These are phyloP conservation scores for Wickerhamiella qilinensis DNA, from an alignment of 805 yeast species.

Conservation along the genomic window DNA sequence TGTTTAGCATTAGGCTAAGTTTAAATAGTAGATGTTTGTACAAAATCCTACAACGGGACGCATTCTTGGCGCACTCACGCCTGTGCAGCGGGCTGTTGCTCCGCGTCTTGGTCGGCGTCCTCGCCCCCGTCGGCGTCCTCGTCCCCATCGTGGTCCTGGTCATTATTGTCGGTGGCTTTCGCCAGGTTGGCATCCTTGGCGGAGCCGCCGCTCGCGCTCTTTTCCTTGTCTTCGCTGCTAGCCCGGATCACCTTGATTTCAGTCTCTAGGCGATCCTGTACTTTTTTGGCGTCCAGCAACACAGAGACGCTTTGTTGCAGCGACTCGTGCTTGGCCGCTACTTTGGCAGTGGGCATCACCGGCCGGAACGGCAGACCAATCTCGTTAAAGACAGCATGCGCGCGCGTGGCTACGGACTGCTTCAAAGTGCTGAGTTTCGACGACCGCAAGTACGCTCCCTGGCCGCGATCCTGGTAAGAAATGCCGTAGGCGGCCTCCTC, in stretches of 20 bases:
- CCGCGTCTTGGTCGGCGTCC: no score
- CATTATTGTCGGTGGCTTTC: no score
- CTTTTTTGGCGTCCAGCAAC: constrained; percentile 69
- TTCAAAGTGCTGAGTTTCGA: constrained; percentile 62
- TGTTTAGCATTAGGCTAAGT: no score
- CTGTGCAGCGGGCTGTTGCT: no score
- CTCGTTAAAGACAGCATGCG: constrained; percentile 51
- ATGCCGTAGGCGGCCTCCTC: constrained; percentile 81
- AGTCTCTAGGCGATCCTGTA: constrained; percentile 71
- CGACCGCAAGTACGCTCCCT: constrained; percentile 77
- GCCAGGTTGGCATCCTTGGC: no score
- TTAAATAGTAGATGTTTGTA: no score
- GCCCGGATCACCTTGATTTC: constrained; percentile 35
- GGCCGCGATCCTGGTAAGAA: constrained; percentile 42
- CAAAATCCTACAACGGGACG: no score
- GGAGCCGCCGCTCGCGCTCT: no score
- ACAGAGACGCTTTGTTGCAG: constrained; percentile 52
- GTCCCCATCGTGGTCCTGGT: no score
- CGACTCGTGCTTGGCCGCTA: constrained; percentile 62
- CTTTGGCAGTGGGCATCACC: constrained; percentile 69
- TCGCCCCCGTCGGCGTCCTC: no score
- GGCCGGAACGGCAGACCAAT: constrained; percentile 69
- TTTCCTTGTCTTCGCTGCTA: neutral
- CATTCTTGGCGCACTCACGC: no score
- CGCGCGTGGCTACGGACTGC: constrained; percentile 54